These are phyloP conservation scores for Lachnum nothofagi DNA, from an alignment of 2,329 filamentous ascomycete genomes.

Conservation along the genomic window DNA sequence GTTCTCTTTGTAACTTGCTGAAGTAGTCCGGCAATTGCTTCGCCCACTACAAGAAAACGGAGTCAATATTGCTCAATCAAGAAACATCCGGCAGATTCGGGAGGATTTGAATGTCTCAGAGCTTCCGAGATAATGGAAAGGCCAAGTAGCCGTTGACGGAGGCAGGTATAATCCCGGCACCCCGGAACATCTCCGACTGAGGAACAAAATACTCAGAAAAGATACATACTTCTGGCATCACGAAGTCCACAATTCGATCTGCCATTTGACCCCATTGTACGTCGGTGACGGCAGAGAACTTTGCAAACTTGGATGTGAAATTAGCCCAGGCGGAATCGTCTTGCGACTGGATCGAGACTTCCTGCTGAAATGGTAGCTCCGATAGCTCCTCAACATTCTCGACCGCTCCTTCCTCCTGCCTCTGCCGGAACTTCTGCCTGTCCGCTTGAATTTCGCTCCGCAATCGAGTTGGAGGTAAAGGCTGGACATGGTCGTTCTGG, in stretches of 20 bases:
- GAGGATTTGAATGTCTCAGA: too few relatives aligned
- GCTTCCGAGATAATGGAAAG: too few relatives aligned
- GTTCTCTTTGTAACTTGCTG: slow-evolving; percentile 77
- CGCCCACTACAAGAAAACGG: too few relatives aligned
- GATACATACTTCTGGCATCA: slow-evolving; percentile 75
- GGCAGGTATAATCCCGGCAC: too few relatives aligned
- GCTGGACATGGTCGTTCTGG: slow-evolving; percentile 29
- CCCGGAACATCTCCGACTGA: too few relatives aligned
- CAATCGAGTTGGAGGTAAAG: slow-evolving; percentile 28
- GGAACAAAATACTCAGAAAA: too few relatives aligned
- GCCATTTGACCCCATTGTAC: slow-evolving; percentile 51
- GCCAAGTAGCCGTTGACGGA: too few relatives aligned
- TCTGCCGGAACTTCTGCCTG: slow-evolving; percentile 12
- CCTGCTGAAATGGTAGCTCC: slow-evolving; percentile 24
- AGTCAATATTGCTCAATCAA: too few relatives aligned
- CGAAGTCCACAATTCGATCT: slow-evolving; percentile 60
- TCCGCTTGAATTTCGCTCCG: slow-evolving; percentile 24
- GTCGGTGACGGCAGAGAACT: slow-evolving; percentile 50
- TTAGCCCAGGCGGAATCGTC: slow-evolving; percentile 30
- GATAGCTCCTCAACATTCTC: slow-evolving; percentile 26
- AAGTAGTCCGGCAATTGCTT: slow-evolving; percentile 69
- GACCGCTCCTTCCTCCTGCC: slow-evolving; percentile 19
- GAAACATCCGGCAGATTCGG: too few relatives aligned
- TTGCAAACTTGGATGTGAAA: slow-evolving; percentile 28
- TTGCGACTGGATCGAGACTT: slow-evolving; percentile 5